Evolutionary conservation across 805 yeast species (phyloP).

Genomic region (Saturnispora besseyi): DNA sequence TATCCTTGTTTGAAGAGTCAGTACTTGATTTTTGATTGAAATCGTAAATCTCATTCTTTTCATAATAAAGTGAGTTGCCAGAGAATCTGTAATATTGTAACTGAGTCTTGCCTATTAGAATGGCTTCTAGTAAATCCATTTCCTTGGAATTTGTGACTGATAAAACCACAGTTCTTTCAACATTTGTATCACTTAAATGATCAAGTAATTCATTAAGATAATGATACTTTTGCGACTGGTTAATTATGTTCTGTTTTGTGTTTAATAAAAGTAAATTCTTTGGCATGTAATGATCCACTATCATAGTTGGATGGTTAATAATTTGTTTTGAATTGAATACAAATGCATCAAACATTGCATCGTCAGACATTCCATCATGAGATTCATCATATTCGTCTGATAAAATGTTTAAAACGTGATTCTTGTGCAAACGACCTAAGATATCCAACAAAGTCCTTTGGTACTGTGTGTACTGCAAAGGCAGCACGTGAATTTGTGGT

Average conservation of each 20-base stretch:
- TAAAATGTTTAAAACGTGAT: constrained; percentile 12
- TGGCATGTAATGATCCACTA: constrained; percentile 74
- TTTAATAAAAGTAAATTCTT: constrained; percentile 59
- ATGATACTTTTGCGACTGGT: constrained; percentile 51
- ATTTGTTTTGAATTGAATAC: constrained; percentile 40
- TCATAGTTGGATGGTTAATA: constrained; percentile 56
- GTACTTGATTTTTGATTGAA: constrained; percentile 13
- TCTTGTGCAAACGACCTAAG: constrained; percentile 34
- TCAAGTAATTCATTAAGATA: constrained; percentile 44
- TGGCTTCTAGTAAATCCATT: constrained; percentile 69
- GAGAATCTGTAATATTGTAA: constrained; percentile 59
- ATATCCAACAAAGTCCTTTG: constrained; percentile 38
- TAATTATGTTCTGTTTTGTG: constrained; percentile 44
- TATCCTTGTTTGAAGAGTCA: neutral
- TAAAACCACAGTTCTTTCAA: constrained; percentile 30
- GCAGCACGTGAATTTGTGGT: constrained; percentile 27
- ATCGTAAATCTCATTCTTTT: constrained; percentile 27
- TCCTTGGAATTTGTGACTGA: constrained; percentile 59
- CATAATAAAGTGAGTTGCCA: constrained; percentile 43
- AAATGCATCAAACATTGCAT: constrained; percentile 34
- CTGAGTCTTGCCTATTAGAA: constrained; percentile 57
- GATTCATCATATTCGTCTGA: neutral
- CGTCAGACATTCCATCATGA: constrained; percentile 14
- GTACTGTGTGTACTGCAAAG: constrained; percentile 35
- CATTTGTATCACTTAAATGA: constrained; percentile 21